Conservation (phyloP, 1,139 yeast species). For the Protomyces inundatus region DNA sequence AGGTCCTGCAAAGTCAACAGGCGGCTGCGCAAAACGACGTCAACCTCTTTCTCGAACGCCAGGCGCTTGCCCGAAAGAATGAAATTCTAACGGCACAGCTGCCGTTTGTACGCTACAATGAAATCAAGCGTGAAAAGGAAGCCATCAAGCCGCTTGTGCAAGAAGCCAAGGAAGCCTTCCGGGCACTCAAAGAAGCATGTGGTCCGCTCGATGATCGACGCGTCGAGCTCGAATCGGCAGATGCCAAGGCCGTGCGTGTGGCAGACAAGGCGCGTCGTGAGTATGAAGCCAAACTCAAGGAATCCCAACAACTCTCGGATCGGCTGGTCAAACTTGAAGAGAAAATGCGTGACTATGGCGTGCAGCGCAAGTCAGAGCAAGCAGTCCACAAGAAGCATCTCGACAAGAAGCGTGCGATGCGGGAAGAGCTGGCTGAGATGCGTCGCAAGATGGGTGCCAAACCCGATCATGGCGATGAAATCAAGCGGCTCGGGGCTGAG, state of each 20-base stretch:
- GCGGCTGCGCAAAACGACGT: conserved; percentile 32
- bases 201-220: conserved; percentile 22
- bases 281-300: conserved; percentile 1
- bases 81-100: conserved; percentile 21
- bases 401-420: conserved; percentile 35
- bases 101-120: conserved; percentile 30
- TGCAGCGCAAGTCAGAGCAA: conserved; percentile 11
- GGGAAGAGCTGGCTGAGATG: conserved; percentile 35
- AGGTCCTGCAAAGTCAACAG: conserved; percentile 42
- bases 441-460: conserved; percentile 37
- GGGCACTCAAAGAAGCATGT: conserved; percentile 39
- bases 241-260: conserved; percentile 7
- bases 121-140: conserved; percentile 34
- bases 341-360: neutral
- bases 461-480: conserved; percentile 47
- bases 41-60: conserved; percentile 32
- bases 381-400: conserved; percentile 8
- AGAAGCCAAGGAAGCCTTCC: conserved; percentile 45
- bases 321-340: conserved; percentile 8
- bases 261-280: neutral
- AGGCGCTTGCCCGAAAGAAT: conserved; percentile 28
- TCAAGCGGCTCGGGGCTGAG: conserved; percentile 51
- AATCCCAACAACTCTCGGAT: neutral
- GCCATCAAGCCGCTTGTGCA: conserved; percentile 38
- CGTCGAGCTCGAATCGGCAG: conserved; percentile 9